phyloP scores from a whole-genome alignment of 257 asterid genomes.

The Plantago major region DNA sequence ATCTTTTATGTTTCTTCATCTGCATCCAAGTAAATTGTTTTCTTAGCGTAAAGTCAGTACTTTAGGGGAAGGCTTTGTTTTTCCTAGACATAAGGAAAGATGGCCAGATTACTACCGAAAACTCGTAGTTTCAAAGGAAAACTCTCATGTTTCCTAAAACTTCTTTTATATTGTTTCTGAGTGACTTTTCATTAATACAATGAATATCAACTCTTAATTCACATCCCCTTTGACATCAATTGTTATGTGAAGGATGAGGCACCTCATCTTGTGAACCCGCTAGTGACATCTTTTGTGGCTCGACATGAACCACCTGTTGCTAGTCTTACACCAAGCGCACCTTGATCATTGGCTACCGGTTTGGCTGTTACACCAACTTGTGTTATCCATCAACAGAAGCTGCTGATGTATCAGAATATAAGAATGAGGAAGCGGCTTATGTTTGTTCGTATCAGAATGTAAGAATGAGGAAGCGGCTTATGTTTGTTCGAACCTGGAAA shows the following conservation, averaged over 20 bases:
- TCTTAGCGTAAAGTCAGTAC: too few species aligned
- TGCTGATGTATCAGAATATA: too few species aligned
- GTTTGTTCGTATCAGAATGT: too few species aligned
- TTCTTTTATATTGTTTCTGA: not conserved
- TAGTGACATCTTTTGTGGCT: slow-evolving; percentile 63
- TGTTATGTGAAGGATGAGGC: slow-evolving; percentile 69
- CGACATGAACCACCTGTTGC: slow-evolving; percentile 35
- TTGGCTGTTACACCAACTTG: too few species aligned
- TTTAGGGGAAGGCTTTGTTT: too few species aligned
- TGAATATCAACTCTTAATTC: not conserved
- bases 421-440: too few species aligned
- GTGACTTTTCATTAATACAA: not conserved
- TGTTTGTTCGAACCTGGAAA: too few species aligned
- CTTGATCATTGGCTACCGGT: slow-evolving; percentile 14
- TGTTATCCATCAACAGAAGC: too few species aligned
- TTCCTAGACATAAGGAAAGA: not conserved
- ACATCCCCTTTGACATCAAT: not conserved
- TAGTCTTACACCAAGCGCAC: slow-evolving; percentile 14
- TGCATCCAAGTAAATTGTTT: too few species aligned
- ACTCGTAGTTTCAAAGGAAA: too few species aligned
- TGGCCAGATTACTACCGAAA: not conserved
- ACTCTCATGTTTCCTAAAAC: not conserved
- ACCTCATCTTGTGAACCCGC: slow-evolving; percentile 79
- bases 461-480: too few species aligned
- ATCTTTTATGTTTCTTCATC: too few species aligned